Conservation (phyloP, 345 rosid species). For the Arabidopsis arenosa region DNA sequence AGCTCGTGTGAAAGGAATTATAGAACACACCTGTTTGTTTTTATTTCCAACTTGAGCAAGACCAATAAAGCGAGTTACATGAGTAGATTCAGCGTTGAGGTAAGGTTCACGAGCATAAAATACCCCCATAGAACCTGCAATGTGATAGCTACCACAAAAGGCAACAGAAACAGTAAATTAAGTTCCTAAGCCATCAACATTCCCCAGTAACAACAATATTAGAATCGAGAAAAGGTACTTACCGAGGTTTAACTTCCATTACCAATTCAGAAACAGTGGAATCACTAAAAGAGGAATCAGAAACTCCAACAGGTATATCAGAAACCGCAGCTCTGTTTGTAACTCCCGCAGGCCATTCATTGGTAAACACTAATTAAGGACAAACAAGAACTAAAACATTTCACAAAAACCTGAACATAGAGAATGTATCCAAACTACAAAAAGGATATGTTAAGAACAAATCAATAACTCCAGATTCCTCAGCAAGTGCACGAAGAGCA, state of each 20-base stretch:
- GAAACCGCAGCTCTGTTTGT: constrained; percentile 60
- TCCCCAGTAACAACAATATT: neutral
- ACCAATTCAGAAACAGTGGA: constrained; percentile 67
- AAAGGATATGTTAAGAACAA: constrained; percentile 91
- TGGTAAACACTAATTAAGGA: constrained; percentile 70
- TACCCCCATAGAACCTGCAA: constrained; percentile 83
- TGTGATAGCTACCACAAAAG: constrained; percentile 69
- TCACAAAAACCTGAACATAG: too few relatives aligned
- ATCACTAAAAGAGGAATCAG: constrained; percentile 66
- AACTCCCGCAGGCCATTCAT: constrained; percentile 92
- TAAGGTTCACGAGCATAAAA: constrained; percentile 93
- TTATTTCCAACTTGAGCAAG: constrained; percentile 93
- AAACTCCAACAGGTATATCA: constrained; percentile 58
- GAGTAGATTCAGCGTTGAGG: constrained; percentile 67
- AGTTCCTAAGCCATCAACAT: neutral
- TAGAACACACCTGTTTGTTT: constrained; percentile 72
- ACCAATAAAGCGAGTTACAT: constrained; percentile 89
- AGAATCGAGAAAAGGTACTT: constrained; percentile 34
- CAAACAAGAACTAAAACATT: constrained; percentile 9
- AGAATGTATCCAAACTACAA: constrained; percentile 18
- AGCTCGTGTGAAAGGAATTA: neutral
- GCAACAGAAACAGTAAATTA: constrained; percentile 16
- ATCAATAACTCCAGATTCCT: constrained; percentile 82
- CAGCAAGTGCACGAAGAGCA: constrained; percentile 89
- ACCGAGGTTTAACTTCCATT: constrained; percentile 93